Evolutionary conservation across 257 asterid species (phyloP), one percentile per base, ranked within the genome.

Genomic region (Forsythia suspensa): DNA sequence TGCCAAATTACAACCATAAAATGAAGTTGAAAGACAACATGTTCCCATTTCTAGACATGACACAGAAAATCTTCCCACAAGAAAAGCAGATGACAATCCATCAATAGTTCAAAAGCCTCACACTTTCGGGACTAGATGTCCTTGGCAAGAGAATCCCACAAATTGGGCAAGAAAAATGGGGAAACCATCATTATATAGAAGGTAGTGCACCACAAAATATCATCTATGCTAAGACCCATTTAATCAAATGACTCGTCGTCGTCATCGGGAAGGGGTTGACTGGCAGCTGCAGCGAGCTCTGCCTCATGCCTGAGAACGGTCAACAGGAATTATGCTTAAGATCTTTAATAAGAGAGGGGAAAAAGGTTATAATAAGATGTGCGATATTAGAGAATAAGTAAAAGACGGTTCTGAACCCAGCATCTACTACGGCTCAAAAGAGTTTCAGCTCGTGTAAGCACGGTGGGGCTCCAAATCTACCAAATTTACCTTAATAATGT

Each of bases 191-290:
- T 46, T 8, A 40, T 75, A 73, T 16, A 72, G 11, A 57, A 20
- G 2, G 5, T 34, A 59, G 20, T 59, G 11, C 57, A 13, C n/a
- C 6, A 13, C 65, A 48, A 48, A 48, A 5, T 48, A 48, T 48
- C 18, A 48, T 46, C 55, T 0, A 13, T 18, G 4, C 57, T 13
- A 13, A 13, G 20, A 48, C 11, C 20, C 13, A 48, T 55, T 55
- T 15, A 63, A 63, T 92, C 97, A 51, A 90, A 92, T 18, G 87
- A 73, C 12, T 92, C 97, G 13, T 88, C 97, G 55, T 92, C 95
- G 5, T 92, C 97, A 41, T 92, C 97, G 0, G 97, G 97, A 20
- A 92, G 94, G 38, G 97, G 97, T 77, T 90, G 97, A 24, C 48
- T 83, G 21, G 88, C 88, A 4, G 94, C 96, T 37, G 70, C 77